phyloP scores from a whole-genome alignment of 441 rosid species.

The Eutrema salsugineum region DNA sequence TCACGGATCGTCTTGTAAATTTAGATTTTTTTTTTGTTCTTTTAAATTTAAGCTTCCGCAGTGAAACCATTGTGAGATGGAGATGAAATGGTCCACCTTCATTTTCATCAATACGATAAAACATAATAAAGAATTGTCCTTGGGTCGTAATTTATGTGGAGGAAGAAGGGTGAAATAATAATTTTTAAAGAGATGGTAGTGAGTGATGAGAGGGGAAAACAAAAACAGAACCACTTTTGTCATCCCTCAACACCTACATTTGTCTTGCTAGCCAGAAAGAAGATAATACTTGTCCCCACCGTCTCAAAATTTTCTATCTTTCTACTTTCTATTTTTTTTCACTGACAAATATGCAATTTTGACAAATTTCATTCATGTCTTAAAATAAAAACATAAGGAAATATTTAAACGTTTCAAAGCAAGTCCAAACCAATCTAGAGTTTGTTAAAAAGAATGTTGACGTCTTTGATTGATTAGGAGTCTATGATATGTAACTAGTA shows the following conservation, averaged over 20 bases:
- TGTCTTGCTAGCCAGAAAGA: conserved; percentile 27
- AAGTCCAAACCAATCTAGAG: neutral
- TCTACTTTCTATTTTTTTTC: neutral
- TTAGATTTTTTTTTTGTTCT: neutral
- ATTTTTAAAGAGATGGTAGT: neutral
- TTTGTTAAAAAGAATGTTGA: neutral
- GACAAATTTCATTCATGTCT: neutral
- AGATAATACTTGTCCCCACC: conserved; percentile 45
- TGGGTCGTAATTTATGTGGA: conserved; percentile 6
- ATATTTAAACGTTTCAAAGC: neutral
- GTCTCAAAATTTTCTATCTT: neutral
- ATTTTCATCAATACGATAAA: neutral
- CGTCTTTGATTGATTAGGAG: neutral
- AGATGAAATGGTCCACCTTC: conserved; percentile 18
- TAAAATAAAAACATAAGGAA: neutral
- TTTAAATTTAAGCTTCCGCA: neutral
- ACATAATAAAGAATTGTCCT: neutral
- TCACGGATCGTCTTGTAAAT: neutral
- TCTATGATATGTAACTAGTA: neutral
- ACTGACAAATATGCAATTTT: conserved; percentile 8
- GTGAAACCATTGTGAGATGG: neutral
- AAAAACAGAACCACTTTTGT: conserved; percentile 32
- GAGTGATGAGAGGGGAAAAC: conserved; percentile 19
- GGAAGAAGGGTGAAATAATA: conserved; percentile 14
- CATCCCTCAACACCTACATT: conserved; percentile 31